Conservation (phyloP, 2,329 filamentous ascomycete species). For the Colletotrichum filicis region DNA sequence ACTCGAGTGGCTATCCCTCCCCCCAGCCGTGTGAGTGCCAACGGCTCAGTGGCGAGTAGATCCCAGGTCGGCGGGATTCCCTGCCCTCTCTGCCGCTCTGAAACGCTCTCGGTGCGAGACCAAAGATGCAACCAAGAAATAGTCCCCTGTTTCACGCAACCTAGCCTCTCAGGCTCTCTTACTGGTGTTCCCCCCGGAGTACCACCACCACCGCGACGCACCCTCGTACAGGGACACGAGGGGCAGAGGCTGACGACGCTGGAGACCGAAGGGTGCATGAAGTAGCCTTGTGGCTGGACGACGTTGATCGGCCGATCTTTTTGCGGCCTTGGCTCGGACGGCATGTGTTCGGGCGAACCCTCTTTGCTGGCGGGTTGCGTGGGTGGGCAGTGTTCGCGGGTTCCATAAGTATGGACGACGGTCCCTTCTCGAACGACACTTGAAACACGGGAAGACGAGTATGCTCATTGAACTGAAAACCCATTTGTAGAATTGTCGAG, state of each 20-base stretch:
- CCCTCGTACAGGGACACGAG: neutral
- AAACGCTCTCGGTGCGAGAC: slow-evolving; percentile 23
- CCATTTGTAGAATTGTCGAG: neutral
- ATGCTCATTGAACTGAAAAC: neutral
- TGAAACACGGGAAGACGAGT: slow-evolving; percentile 18
- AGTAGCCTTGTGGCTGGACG: slow-evolving; percentile 10
- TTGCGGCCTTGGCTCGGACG: slow-evolving; percentile 24
- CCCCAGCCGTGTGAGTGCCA: neutral
- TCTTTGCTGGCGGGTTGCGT: neutral
- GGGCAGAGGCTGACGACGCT: slow-evolving; percentile 1
- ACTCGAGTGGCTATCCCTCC: neutral
- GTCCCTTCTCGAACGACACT: neutral
- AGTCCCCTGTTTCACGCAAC: slow-evolving; percentile 32
- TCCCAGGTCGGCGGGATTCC: slow-evolving; percentile 6
- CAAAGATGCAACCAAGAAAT: slow-evolving; percentile 30
- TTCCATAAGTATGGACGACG: slow-evolving; percentile 31
- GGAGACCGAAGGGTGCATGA: slow-evolving; percentile 30
- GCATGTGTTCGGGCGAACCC: slow-evolving; percentile 16
- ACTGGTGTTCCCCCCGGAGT: no score
- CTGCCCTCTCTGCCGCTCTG: slow-evolving; percentile 6
- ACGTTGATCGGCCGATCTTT: slow-evolving; percentile 25
- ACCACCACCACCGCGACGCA: neutral
- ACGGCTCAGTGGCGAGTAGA: neutral
- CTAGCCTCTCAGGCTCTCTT: neutral
- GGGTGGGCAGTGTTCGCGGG: neutral